Percentiles rank a stretch among this genome's conserved stretches.
These are phyloP conservation scores for Heterobasidion parviporum DNA, from an alignment of 1,284 basidiomycete species.

Conservation along the genomic window DNA sequence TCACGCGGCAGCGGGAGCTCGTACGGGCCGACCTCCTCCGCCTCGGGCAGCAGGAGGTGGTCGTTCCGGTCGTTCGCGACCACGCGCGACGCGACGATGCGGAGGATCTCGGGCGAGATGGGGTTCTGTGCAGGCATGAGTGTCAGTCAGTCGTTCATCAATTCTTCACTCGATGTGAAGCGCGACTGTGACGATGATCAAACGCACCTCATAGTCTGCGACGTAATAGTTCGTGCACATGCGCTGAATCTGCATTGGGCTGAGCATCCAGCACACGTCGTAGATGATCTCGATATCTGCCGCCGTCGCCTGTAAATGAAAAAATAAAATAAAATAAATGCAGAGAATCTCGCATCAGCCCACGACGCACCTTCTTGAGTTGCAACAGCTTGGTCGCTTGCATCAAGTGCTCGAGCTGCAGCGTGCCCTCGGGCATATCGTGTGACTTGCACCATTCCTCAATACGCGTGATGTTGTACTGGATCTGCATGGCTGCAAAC, in stretches of 20 bases:
- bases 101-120: conserved; percentile 92
- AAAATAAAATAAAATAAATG: background rate
- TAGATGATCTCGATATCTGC: conserved; percentile 98
- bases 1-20: conserved; percentile 83
- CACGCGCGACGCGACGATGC: conserved; percentile 92
- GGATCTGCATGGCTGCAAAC: conserved; percentile 92
- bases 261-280: conserved; percentile 99
- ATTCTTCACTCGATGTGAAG: background rate
- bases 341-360: background rate
- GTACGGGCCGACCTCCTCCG: conserved; percentile 91
- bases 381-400: conserved; percentile 98
- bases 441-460: conserved; percentile 98
- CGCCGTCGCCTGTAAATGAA: conserved; percentile 60
- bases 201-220: conserved; percentile 86
- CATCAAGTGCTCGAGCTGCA: conserved; percentile 98
- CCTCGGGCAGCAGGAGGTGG: conserved; percentile 90
- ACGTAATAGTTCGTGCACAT: conserved; percentile 99
- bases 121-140: conserved; percentile 57
- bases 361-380: conserved; percentile 78
- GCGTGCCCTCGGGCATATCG: conserved; percentile 97
- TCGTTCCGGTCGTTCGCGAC: conserved; percentile 93
- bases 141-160: conserved; percentile 4
- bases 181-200: conserved; percentile 8
- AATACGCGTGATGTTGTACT: conserved; percentile 97
- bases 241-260: conserved; percentile 98